These are phyloP conservation scores for Rhinocladiella similis DNA, from an alignment of 2,329 filamentous ascomycete species.

Conservation along the genomic window DNA sequence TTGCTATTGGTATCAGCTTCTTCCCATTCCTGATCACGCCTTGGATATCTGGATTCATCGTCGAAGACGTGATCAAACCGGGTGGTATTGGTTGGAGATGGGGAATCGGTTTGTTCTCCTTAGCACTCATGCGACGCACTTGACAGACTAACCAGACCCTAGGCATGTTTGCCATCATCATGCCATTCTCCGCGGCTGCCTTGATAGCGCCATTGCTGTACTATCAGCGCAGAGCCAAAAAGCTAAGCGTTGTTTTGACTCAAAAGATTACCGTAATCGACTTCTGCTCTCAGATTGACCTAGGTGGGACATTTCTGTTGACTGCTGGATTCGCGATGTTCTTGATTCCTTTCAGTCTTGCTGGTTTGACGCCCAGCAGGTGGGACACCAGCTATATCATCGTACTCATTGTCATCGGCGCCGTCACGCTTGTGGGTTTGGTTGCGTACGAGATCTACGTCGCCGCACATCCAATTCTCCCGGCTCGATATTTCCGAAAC, in stretches of 20 bases:
- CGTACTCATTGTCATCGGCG: conserved; percentile 47
- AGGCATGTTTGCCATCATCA: conserved; percentile 44
- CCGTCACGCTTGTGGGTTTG: conserved; percentile 43
- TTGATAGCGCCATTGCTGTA: conserved; percentile 41
- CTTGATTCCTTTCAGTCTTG: conserved; percentile 51
- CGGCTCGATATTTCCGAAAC: conserved; percentile 47
- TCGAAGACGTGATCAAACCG: conserved; percentile 38
- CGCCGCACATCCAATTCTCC: conserved; percentile 48
- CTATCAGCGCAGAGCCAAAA: conserved; percentile 38
- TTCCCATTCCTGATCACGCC: conserved; percentile 44
- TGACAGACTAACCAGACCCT: neutral
- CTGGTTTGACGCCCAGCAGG: conserved; percentile 40
- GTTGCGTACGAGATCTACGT: conserved; percentile 50
- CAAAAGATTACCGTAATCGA: conserved; percentile 30
- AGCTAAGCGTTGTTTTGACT: conserved; percentile 31
- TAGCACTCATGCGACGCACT: neutral
- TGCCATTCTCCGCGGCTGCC: conserved; percentile 39
- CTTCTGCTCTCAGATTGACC: conserved; percentile 38
- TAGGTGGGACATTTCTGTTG: conserved; percentile 48
- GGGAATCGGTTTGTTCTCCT: conserved; percentile 35
- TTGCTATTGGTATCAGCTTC: conserved; percentile 41
- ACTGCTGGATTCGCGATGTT: conserved; percentile 50
- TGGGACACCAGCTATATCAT: conserved; percentile 51
- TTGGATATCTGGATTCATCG: conserved; percentile 44
- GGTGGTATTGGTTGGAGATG: conserved; percentile 45